Evolutionary conservation across 768 basidiomycete genomes (phyloP), one percentile per base, ranked within the genome.

Genomic region (Trametes cinnabarina): DNA sequence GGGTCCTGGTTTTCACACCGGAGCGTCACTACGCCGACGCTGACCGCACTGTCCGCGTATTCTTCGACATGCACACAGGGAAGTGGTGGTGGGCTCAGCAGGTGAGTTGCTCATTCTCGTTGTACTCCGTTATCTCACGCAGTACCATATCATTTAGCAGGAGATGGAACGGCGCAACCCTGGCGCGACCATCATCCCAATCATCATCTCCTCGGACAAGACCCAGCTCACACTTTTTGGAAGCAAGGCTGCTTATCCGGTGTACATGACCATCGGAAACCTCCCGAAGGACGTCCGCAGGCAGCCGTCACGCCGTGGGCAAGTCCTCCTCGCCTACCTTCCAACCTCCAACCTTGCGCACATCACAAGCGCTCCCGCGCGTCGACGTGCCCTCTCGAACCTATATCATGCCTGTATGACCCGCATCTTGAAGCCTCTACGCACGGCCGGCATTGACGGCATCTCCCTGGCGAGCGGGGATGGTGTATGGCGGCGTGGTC

Each of bases 31-130:
- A 72, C 55, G 32, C 61, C 0, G 74, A 77, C 55, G 59, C 43
- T 0, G 65, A 69, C 5, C 25, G 66, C 8, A 70, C 43, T 0
- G 40, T 55, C 0, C 57, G 71, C 0, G 15, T 78, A 0, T 80
- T 72, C 55, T 61, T 66, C 57, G 78, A 81, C 44, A 74, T 81
- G 72, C 69, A 79, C 40, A 81, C 78, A 0, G 78, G 76, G 0
- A 71, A 74, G 44, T 83, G 81, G 81, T 82, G 80, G 81, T 82
- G 80, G 79, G 47, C 48, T 11, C 74, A 70, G 1, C 81, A 82
- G 70, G 80, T 80, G 17, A 8, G 37, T n/a, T n/a, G n/a, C n/a
- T n/a, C n/a, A n/a, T n/a, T n/a, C n/a, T n/a, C n/a, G n/a, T n/a
- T n/a, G n/a, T n/a, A n/a, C n/a, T n/a, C n/a, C 5, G 37, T 4